phyloP scores from a whole-genome alignment of 179 eudicot species.

The Beta lomatogona region DNA sequence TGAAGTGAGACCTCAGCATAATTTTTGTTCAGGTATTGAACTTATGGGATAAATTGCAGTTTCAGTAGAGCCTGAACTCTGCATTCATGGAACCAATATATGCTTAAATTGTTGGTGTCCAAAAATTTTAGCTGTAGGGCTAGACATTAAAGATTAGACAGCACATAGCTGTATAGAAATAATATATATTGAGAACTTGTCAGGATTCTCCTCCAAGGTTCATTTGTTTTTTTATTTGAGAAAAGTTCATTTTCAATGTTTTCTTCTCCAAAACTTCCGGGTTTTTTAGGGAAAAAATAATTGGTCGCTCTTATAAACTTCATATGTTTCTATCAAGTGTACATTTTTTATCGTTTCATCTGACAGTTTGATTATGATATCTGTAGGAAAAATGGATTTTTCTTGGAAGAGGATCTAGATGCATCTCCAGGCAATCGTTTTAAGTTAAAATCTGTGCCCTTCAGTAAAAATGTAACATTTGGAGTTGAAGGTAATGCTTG shows the following conservation, averaged over 20 bases:
- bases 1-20: background rate
- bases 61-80: background rate
- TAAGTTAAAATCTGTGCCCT: slow-evolving; percentile 81
- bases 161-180: background rate
- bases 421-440: slow-evolving; percentile 85
- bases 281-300: background rate
- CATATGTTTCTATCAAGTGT: background rate
- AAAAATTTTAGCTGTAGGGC: background rate
- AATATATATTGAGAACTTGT: background rate
- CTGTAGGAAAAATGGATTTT: slow-evolving; percentile 91
- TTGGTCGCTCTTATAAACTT: background rate
- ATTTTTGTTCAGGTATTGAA: background rate
- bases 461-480: slow-evolving; percentile 91
- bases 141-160: background rate
- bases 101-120: background rate
- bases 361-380: slow-evolving; percentile 21
- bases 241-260: background rate
- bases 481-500: slow-evolving; percentile 78
- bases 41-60: background rate
- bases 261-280: background rate
- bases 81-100: background rate
- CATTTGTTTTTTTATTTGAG: background rate
- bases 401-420: slow-evolving; percentile 73
- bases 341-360: slow-evolving; percentile 4
- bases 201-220: background rate